Conservation (phyloP, 225 moss, liverwort and hornwort genomes). For the Rhytidiadelphus loreus region DNA sequence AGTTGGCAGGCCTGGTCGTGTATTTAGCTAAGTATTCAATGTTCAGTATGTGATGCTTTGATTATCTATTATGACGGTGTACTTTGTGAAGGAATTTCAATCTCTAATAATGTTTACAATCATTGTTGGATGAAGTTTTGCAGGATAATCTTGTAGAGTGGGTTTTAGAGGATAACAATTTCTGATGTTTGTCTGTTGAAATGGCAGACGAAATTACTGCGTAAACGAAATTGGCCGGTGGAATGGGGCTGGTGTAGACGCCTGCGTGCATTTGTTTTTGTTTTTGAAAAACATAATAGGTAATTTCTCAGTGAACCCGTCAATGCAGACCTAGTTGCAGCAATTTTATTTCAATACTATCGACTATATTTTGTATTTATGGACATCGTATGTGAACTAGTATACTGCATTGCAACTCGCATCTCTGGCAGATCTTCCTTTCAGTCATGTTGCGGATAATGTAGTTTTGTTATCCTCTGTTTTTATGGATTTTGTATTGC, state of each 20-base stretch:
- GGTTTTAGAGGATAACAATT: background rate
- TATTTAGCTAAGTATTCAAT: background rate
- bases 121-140: background rate
- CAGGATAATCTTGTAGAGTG: background rate
- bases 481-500: background rate
- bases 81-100: background rate
- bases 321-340: background rate
- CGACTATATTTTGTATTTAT: background rate
- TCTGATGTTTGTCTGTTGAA: background rate
- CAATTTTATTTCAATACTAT: background rate
- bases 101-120: background rate
- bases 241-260: constrained; percentile 66
- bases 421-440: background rate
- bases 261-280: constrained; percentile 46
- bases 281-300: constrained; percentile 65
- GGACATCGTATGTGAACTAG: background rate
- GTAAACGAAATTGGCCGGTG: constrained; percentile 53
- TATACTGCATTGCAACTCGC: background rate
- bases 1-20: background rate
- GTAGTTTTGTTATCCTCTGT: background rate
- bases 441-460: background rate
- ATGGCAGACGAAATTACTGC: constrained; percentile 37
- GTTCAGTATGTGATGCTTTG: background rate
- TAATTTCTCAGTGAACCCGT: background rate
- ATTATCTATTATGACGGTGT: background rate